Base-by-base conservation (phyloP, 2,329 filamentous ascomycete genomes). In the Claviceps africana region DNA sequence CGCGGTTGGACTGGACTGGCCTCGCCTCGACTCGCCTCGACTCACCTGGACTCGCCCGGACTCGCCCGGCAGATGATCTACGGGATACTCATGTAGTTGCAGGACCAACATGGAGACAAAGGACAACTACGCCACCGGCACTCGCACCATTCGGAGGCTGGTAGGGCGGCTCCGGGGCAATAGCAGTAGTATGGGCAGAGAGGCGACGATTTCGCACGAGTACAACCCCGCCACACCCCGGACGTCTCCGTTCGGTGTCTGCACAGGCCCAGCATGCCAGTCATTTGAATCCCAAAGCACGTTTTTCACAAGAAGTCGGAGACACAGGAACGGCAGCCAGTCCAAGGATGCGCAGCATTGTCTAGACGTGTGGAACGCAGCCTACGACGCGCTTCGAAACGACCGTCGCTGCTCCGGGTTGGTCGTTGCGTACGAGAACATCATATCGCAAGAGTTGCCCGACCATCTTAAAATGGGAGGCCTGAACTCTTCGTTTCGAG, bases 361-460 rank as follows among this genome's bases (percentile, higher is more conserved):
- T 21, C 54, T 65, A 39, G 58, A 60, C 22, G 57, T 68, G 15
- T 69, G 67, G 67, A 66, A 64, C 47, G 51, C 61, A 17, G 66
- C 64, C 4, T 69, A 69, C 50, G 62, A 67, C 47, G 48, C 55
- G 1, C 58, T 69, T 15, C 61, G 65, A 31, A 60, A 64, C 46
- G 60, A 62, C 11, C 56, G 59, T 13, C 56, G 57, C 31, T 63
- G 63, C 13, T 52, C 60, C 7, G 62, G 59, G 8, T 61, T 69
- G 10, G 65, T 67, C 3, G 54, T 63, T 11, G 62, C 65, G 3
- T 69, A 69, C 55, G 67, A 69, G 53, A 60, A 57, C 50, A 68
- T 69, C 47, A 57, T 69, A 45, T 59, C 63, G 2, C 63, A 68
- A 37, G 63, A 65, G 48, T 56, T 69, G 13, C 65, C 67, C 13